Evolutionary conservation across 2,329 filamentous ascomycete genomes (phyloP).

Genomic region (Neofusicoccum sp.): DNA sequence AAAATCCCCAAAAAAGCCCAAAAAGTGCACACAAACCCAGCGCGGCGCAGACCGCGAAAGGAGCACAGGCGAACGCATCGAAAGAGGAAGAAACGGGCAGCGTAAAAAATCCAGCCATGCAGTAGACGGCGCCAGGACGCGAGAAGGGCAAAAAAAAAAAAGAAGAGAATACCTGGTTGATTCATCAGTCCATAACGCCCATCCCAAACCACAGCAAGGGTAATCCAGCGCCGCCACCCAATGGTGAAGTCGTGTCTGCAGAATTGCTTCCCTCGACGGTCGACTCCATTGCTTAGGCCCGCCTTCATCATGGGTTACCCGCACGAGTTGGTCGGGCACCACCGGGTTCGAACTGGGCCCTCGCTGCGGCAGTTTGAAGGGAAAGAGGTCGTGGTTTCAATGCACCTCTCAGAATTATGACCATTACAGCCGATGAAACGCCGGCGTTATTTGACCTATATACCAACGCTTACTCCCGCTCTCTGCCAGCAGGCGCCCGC

Average conservation of each 20-base stretch:
- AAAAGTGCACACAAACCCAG: too few species aligned
- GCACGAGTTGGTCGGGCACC: conserved; percentile 42
- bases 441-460: background rate
- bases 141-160: conserved; percentile 25
- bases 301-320: conserved; percentile 45
- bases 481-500: background rate
- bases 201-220: conserved; percentile 40
- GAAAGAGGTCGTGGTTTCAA: conserved; percentile 22
- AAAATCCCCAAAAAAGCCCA: background rate
- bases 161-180: conserved; percentile 36
- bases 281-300: conserved; percentile 47
- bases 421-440: conserved; percentile 20
- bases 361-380: conserved; percentile 13
- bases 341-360: conserved; percentile 48
- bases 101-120: too few species aligned
- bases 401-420: conserved; percentile 23
- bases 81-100: too few species aligned
- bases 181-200: conserved; percentile 37
- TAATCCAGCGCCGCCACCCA: conserved; percentile 46
- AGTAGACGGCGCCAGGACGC: background rate
- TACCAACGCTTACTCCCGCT: background rate
- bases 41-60: too few species aligned
- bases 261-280: conserved; percentile 47
- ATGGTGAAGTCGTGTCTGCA: conserved; percentile 45
- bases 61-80: too few species aligned